Evolutionary conservation across 257 asterid genomes (phyloP).

Genomic region (Thymus mandschuricus): DNA sequence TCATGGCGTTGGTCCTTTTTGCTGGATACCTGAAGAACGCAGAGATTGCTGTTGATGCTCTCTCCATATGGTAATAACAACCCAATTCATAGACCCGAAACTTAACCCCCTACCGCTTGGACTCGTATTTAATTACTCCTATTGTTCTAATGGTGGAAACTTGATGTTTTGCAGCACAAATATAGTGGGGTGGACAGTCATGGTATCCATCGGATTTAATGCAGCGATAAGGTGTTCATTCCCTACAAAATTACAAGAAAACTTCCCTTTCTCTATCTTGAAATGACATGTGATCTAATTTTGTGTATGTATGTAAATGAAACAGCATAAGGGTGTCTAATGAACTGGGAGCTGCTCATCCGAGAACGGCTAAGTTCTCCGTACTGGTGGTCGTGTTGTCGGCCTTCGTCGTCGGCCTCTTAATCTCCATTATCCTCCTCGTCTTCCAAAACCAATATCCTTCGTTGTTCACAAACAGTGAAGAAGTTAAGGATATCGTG

Average conservation of each 20-base stretch:
- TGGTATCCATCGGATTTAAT: slow-evolving; percentile 53
- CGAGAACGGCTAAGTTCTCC: slow-evolving; percentile 69
- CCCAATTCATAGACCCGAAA: too few relatives aligned
- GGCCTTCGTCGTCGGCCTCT: slow-evolving; percentile 48
- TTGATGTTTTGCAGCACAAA: slow-evolving; percentile 42
- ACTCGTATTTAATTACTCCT: too few relatives aligned
- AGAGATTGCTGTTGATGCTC: slow-evolving; percentile 43
- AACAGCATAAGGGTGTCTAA: slow-evolving; percentile 64
- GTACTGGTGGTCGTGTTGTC: slow-evolving; percentile 57
- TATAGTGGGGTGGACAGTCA: slow-evolving; percentile 52
- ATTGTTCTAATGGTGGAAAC: background rate
- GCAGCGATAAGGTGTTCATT: slow-evolving; percentile 51
- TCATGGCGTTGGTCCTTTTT: slow-evolving; percentile 40
- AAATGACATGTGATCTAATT: background rate
- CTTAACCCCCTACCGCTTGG: too few relatives aligned
- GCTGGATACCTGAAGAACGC: slow-evolving; percentile 50
- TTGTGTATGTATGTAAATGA: too few relatives aligned
- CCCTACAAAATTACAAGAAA: background rate
- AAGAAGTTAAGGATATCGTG: slow-evolving; percentile 43
- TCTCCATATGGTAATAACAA: slow-evolving; percentile 42
- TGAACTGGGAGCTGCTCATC: slow-evolving; percentile 73
- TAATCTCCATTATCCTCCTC: slow-evolving; percentile 42
- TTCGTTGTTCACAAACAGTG: slow-evolving; percentile 46
- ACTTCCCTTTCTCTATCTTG: background rate
- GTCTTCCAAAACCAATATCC: slow-evolving; percentile 57